Base-by-base conservation (phyloP, 306 rosid genomes). In the Quercus gilva region DNA sequence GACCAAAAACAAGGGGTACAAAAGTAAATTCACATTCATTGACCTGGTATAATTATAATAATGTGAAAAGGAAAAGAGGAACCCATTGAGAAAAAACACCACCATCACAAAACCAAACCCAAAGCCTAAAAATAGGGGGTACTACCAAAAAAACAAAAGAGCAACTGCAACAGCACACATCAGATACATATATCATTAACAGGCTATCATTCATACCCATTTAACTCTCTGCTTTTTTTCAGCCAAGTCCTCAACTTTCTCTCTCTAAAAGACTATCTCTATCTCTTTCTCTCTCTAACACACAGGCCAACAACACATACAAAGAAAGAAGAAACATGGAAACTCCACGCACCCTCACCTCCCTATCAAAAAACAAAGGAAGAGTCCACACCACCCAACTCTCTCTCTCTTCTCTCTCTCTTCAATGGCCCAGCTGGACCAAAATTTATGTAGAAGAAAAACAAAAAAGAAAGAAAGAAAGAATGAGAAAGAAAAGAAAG, bases 401-500 rank as follows among this genome's bases (percentile, higher is more conserved):
- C 87, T 79, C 74, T 67, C 72, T 60, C 76, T 84, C 76, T 80
- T 88, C 82, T 83, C 85, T 87, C 87, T 82, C 78, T 83, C 85
- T 86, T 85, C 89, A 89, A 91, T 92, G 98, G 97, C 94, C 98
- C 97, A 92, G 97, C 92, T 92, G 97, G 97, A 92, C 98, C 91
- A 89, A 91, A 91, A 88, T 84, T 88, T 88, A 83, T 82, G 89
- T 87, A 49, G 83, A 88, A 89, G 92, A 83, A 91, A 86, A 60
- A 76, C 63, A 33, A 73, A 80, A 78, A 88, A 83, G 80, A 74
- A 78, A 88, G 82, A 52, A 65, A 78, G 83, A 74, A 79, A 67
- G 83, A 83, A 81, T 71, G 80, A 74, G 77, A 77, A 83, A 86
- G 75, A 74, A 83, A 75, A 74, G 80, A 86, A 70, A 74, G 86